Conservation (phyloP, 164 flowering plant species). For the Liquidambar formosana region DNA sequence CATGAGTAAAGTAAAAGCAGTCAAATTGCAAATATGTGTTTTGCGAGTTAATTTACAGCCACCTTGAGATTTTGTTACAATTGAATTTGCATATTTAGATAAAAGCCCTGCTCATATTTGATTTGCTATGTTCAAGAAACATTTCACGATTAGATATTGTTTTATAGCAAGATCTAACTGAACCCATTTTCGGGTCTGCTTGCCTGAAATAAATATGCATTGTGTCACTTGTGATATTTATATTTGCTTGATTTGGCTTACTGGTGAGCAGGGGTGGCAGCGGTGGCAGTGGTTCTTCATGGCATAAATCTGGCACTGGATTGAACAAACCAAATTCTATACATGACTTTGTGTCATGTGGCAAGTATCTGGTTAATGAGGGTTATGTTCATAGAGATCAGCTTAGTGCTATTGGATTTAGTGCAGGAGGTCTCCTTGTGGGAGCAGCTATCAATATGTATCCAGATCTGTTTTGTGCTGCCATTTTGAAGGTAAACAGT, state of each 20-base stretch:
- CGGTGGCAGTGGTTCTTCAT: conserved; percentile 54
- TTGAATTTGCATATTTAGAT: too few species aligned
- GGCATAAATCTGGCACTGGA: conserved; percentile 88
- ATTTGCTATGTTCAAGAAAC: neutral
- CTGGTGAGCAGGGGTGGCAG: conserved; percentile 78
- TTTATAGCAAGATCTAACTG: too few species aligned
- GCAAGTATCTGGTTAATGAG: conserved; percentile 59
- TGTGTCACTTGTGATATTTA: conserved; percentile 1
- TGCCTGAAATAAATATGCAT: too few species aligned
- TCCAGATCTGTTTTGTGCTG: conserved; percentile 63
- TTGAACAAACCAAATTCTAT: conserved; percentile 67
- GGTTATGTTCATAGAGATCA: conserved; percentile 53
- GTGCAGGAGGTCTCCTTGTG: conserved; percentile 88
- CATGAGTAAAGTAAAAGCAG: too few species aligned
- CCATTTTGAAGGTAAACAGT: conserved; percentile 82
- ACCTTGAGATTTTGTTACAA: too few species aligned
- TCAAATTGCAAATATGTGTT: too few species aligned
- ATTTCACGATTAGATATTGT: neutral
- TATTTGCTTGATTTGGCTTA: neutral
- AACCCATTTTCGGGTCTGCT: too few species aligned
- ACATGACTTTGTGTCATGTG: conserved; percentile 78
- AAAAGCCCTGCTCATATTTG: neutral
- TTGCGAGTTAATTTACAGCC: too few species aligned
- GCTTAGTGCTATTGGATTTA: conserved; percentile 70
- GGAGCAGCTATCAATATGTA: conserved; percentile 78